Percentiles rank a stretch among this genome's conserved stretches.
Conservation (phyloP, 345 rosid genomes). For the Aquilaria sinensis region DNA sequence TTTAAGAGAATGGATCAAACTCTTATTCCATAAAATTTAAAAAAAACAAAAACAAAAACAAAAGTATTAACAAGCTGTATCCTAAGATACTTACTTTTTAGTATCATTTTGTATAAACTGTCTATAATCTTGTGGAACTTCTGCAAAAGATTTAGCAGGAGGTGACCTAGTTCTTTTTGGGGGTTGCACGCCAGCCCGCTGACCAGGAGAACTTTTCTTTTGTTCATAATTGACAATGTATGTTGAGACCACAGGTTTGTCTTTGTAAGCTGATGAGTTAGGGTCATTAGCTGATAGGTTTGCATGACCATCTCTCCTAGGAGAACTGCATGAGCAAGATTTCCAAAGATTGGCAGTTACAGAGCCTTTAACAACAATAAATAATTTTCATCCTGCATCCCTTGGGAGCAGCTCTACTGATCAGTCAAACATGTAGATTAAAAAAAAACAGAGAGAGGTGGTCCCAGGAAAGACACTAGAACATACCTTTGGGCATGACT, state of each 20-base stretch:
- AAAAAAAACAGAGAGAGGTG: neutral
- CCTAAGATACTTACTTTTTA: slow-evolving; percentile 33
- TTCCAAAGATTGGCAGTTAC: no score
- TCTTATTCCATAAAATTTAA: no score
- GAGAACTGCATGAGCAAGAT: slow-evolving; percentile 26
- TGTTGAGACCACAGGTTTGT: slow-evolving; percentile 26
- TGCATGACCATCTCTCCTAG: slow-evolving; percentile 29
- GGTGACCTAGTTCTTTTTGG: slow-evolving; percentile 44
- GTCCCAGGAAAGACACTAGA: slow-evolving; percentile 3
- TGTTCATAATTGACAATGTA: slow-evolving; percentile 21
- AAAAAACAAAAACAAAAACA: no score
- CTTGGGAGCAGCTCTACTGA: neutral
- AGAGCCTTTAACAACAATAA: no score
- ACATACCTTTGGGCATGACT: slow-evolving; percentile 36
- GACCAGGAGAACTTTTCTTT: slow-evolving; percentile 18
- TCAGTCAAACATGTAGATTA: neutral
- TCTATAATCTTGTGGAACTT: slow-evolving; percentile 24
- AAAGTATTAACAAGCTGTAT: neutral
- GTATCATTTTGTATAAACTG: slow-evolving; percentile 30
- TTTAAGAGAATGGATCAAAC: no score
- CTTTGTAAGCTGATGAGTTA: slow-evolving; percentile 25
- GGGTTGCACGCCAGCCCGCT: slow-evolving; percentile 30
- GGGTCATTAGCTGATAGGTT: slow-evolving; percentile 27
- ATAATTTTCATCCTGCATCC: neutral
- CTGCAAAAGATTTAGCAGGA: slow-evolving; percentile 20